Conservation (phyloP, 225 moss, liverwort and hornwort species). For the Takakia lepidozioides region DNA sequence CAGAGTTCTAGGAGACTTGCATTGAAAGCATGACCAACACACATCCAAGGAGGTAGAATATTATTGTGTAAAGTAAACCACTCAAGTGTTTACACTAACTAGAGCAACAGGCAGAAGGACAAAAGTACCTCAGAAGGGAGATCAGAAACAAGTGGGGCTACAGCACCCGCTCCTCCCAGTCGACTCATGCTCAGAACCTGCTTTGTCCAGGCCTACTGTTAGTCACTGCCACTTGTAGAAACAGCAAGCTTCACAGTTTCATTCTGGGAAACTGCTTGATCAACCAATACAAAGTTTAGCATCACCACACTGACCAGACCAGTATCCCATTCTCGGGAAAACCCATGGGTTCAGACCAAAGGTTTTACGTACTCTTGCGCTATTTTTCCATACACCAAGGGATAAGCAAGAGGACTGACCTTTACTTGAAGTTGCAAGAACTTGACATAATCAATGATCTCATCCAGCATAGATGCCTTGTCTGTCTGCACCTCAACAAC, state of each 20-base stretch:
- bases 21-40: too few species aligned
- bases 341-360: constrained; percentile 5
- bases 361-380: not conserved
- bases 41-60: too few species aligned
- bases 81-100: too few species aligned
- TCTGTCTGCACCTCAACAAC: constrained; percentile 52
- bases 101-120: not conserved
- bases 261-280: not conserved
- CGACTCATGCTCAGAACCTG: constrained; percentile 99
- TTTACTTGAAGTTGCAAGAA: constrained; percentile 99
- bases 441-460: constrained; percentile 96
- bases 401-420: constrained; percentile 27
- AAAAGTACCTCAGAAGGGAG: constrained; percentile 82
- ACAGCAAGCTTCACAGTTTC: not conserved
- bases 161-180: constrained; percentile 90
- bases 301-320: not conserved
- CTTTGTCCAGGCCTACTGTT: not conserved
- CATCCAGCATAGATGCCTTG: constrained; percentile 96
- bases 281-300: not conserved
- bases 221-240: not conserved
- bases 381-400: not conserved
- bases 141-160: constrained; percentile 75
- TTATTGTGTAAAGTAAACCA: too few species aligned
- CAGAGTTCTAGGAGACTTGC: too few species aligned
- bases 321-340: not conserved